Conservation (phyloP, 1,284 basidiomycete species). For the Ceratobasidium sp. region DNA sequence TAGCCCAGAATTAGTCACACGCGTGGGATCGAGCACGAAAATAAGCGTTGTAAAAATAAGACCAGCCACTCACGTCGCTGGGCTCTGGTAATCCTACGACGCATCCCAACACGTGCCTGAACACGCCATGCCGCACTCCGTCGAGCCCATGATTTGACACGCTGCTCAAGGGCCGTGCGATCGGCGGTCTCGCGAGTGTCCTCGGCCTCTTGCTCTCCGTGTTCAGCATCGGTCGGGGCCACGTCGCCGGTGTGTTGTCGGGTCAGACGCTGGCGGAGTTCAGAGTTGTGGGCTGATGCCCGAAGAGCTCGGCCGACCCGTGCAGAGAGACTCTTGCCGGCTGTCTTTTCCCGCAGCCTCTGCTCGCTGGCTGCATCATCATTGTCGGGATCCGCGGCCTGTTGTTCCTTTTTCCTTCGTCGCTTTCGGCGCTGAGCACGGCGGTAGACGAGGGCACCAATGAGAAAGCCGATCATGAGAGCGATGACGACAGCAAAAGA, state of each 20-base stretch:
- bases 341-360: conserved; percentile 8
- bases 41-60: conserved; percentile 20
- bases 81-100: not conserved
- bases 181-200: not conserved
- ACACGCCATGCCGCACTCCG: conserved; percentile 11
- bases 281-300: not conserved
- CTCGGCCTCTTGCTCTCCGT: conserved; percentile 1
- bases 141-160: conserved; percentile 27
- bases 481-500: conserved; percentile 34
- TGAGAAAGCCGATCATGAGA: conserved; percentile 33
- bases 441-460: conserved; percentile 18
- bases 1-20: conserved; percentile 7
- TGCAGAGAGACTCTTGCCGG: not conserved
- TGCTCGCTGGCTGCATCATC: not conserved
- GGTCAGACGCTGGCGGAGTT: not conserved
- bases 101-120: conserved; percentile 27
- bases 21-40: not conserved
- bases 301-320: conserved; percentile 3
- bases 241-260: not conserved
- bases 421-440: not conserved
- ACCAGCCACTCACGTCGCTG: conserved; percentile 14
- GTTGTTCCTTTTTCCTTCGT: conserved; percentile 13
- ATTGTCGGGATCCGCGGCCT: not conserved
- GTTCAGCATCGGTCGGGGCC: conserved; percentile 3
- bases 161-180: not conserved